These are phyloP conservation scores for Phytopythium ostracodes DNA, from an alignment of 352 stramenopile genomes.

Conservation along the genomic window DNA sequence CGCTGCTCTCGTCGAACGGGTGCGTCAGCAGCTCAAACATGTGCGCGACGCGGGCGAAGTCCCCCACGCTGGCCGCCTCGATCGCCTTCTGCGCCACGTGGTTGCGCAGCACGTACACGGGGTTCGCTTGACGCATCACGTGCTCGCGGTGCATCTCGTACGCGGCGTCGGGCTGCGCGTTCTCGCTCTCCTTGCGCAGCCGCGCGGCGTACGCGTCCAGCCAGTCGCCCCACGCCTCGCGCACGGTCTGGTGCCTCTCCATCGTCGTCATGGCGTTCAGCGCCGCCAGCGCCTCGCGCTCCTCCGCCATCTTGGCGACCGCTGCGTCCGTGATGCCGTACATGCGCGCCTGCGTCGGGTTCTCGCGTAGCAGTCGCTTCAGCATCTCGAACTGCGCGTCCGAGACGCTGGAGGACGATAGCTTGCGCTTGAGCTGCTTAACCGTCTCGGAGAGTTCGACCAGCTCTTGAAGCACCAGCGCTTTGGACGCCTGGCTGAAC, in stretches of 20 bases:
- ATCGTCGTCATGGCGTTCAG: constrained; percentile 43
- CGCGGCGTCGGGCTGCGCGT: constrained; percentile 12
- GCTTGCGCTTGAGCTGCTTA: constrained; percentile 52
- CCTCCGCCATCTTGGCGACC: constrained; percentile 45
- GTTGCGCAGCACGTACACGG: constrained; percentile 85
- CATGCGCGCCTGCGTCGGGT: constrained; percentile 50
- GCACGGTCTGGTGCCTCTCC: constrained; percentile 41
- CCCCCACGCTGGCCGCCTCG: constrained; percentile 61
- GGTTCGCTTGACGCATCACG: constrained; percentile 69
- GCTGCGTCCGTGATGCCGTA: constrained; percentile 74
- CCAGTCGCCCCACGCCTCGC: constrained; percentile 51
- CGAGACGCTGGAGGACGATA: constrained; percentile 45
- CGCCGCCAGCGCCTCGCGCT: constrained; percentile 37
- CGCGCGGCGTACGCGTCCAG: constrained; percentile 46
- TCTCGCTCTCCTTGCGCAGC: constrained; percentile 29
- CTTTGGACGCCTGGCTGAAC: constrained; percentile 27
- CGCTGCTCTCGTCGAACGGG: constrained; percentile 56
- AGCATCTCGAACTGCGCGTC: constrained; percentile 76
- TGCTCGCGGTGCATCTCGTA: constrained; percentile 29
- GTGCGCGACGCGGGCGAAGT: constrained; percentile 60
- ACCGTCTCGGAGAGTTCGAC: constrained; percentile 66
- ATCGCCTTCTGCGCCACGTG: constrained; percentile 89
- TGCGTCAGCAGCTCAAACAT: constrained; percentile 69
- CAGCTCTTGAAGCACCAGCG: constrained; percentile 40
- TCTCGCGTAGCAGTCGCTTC: constrained; percentile 49